Evolutionary conservation across 140 eudicot species (phyloP).

Genomic region (Anethum foeniculum): DNA sequence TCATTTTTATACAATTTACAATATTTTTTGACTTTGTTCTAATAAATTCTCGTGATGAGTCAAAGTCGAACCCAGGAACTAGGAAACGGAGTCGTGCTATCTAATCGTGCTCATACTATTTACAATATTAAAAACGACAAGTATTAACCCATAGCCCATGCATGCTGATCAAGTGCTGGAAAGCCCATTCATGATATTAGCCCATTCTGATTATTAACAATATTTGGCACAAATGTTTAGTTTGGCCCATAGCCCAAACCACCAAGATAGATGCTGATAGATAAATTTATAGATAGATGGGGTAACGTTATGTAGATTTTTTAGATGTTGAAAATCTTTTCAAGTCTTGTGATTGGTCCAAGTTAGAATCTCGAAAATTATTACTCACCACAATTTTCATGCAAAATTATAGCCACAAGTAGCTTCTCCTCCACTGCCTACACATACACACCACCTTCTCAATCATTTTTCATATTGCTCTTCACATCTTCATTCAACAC

Average conservation of each 20-base stretch:
- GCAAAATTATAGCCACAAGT: slow-evolving; percentile 6
- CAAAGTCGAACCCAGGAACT: too few relatives aligned
- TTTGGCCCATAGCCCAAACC: neutral
- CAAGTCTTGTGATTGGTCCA: slow-evolving; percentile 7
- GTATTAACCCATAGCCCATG: too few relatives aligned
- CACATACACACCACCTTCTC: slow-evolving; percentile 1
- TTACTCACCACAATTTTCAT: slow-evolving; percentile 13
- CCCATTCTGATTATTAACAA: neutral
- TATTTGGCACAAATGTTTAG: too few relatives aligned
- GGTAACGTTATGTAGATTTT: neutral
- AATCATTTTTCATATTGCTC: neutral
- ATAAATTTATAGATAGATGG: slow-evolving; percentile 14
- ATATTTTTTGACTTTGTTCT: too few relatives aligned
- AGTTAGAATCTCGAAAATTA: neutral
- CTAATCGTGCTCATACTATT: too few relatives aligned
- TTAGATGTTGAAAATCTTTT: slow-evolving; percentile 12
- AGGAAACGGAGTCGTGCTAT: too few relatives aligned
- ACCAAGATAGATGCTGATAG: neutral
- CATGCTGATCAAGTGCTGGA: too few relatives aligned
- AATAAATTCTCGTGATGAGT: too few relatives aligned
- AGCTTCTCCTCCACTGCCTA: slow-evolving; percentile 2
- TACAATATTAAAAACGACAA: too few relatives aligned
- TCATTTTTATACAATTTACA: too few relatives aligned
- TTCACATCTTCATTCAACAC: neutral
- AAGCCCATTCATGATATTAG: neutral